These are phyloP conservation scores for Gonapodya prolifera DNA, from an alignment of 192 early-diverging fungal species.

Conservation along the genomic window DNA sequence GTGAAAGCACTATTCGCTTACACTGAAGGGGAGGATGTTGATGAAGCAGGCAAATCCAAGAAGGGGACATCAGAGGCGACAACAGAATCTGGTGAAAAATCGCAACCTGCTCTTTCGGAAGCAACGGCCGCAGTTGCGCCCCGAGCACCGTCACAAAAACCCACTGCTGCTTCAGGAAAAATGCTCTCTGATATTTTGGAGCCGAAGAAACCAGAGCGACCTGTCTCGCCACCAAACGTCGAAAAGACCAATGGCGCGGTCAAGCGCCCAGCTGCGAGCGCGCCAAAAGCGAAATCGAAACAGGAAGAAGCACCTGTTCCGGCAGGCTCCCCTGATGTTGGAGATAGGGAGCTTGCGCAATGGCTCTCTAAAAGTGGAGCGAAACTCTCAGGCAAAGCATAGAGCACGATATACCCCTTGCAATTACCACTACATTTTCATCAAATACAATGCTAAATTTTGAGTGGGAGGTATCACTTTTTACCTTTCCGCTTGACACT, in stretches of 20 bases:
- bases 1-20: conserved; percentile 24
- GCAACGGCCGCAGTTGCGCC: too few relatives aligned
- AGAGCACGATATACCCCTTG: too few relatives aligned
- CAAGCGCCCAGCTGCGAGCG: neutral
- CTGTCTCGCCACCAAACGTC: neutral
- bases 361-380: neutral
- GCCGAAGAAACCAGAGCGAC: neutral
- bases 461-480: too few relatives aligned
- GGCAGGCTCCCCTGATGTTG: neutral
- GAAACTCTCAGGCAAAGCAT: neutral
- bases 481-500: too few relatives aligned
- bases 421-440: too few relatives aligned
- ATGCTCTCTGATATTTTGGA: neutral
- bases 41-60: neutral
- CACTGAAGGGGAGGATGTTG: conserved; percentile 10
- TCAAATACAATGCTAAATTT: too few relatives aligned
- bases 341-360: neutral
- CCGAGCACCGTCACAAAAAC: neutral
- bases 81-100: neutral
- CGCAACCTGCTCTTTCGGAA: too few relatives aligned
- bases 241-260: too few relatives aligned
- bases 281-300: neutral
- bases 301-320: neutral
- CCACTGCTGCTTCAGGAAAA: neutral
- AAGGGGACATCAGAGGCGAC: neutral